Conservation (phyloP, 2,329 filamentous ascomycete genomes). For the Diaporthe eres region DNA sequence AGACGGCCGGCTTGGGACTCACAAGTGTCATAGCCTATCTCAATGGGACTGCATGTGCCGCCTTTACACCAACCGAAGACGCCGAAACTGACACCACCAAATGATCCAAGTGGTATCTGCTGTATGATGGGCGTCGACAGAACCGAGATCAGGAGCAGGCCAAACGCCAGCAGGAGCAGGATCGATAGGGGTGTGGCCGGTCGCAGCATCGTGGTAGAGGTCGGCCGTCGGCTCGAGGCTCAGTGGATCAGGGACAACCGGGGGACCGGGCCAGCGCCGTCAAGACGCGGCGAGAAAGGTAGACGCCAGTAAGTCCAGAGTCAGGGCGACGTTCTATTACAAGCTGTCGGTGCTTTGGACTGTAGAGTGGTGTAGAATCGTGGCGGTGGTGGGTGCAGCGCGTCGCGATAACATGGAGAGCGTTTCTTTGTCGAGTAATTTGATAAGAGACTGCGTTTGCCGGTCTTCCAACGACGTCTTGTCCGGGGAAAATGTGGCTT, state of each 20-base stretch:
- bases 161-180: constrained; percentile 88
- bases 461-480: neutral
- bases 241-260: constrained; percentile 36
- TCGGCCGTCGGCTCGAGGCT: constrained; percentile 45
- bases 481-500: neutral
- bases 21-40: constrained; percentile 91
- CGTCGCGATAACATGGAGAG: constrained; percentile 37
- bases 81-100: constrained; percentile 84
- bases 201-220: constrained; percentile 78
- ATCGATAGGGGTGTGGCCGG: constrained; percentile 93
- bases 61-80: constrained; percentile 90
- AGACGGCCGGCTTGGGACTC: constrained; percentile 54
- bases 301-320: constrained; percentile 38
- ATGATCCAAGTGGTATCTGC: constrained; percentile 85
- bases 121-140: constrained; percentile 93
- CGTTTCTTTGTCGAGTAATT: neutral
- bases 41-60: constrained; percentile 76
- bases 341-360: neutral
- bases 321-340: constrained; percentile 15
- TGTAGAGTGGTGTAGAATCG: constrained; percentile 6
- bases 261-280: constrained; percentile 56
- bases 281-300: constrained; percentile 57
- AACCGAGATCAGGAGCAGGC: constrained; percentile 85
- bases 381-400: neutral
- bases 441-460: neutral